Percentiles rank a stretch among this genome's conserved stretches.
phyloP scores from a whole-genome alignment of 768 basidiomycete genomes.

The Termitomyces sp. region DNA sequence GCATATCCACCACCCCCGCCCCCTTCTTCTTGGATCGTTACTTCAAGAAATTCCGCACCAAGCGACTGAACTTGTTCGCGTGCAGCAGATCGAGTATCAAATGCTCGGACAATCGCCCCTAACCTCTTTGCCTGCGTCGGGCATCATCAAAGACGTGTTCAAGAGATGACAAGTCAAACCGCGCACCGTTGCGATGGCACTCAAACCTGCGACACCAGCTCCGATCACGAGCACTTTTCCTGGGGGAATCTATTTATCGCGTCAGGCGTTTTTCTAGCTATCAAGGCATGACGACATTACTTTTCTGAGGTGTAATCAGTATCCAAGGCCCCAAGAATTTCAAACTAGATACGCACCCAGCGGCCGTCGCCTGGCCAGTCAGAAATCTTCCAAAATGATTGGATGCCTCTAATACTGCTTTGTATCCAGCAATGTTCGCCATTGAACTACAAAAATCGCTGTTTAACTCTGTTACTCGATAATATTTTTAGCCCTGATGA shows the following conservation, averaged over 20 bases:
- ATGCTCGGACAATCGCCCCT: constrained; percentile 86
- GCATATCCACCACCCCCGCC: constrained; percentile 83
- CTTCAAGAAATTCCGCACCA: constrained; percentile 89
- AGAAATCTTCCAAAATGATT: constrained; percentile 88
- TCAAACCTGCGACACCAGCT: constrained; percentile 85
- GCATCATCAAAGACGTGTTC: neutral
- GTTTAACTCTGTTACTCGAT: neutral
- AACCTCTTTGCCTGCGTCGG: constrained; percentile 64
- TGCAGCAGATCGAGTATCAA: constrained; percentile 82
- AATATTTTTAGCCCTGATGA: constrained; percentile 12
- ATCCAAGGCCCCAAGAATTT: neutral
- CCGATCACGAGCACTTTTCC: constrained; percentile 87
- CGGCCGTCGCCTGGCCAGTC: constrained; percentile 89
- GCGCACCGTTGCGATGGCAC: constrained; percentile 79
- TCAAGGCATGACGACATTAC: constrained; percentile 15
- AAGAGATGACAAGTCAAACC: neutral
- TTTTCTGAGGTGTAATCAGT: constrained; percentile 24
- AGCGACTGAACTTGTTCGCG: constrained; percentile 89
- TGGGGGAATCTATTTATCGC: constrained; percentile 62
- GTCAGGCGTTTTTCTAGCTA: constrained; percentile 1
- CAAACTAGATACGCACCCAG: constrained; percentile 56
- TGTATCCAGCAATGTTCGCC: constrained; percentile 94
- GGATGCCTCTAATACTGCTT: constrained; percentile 87
- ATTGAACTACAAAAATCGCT: constrained; percentile 59
- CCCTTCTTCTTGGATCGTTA: constrained; percentile 76